Evolutionary conservation across 495 filamentous ascomycete species (phyloP), one percentile per base, ranked within the genome.

Genomic region (Talaromyces stipitatus): DNA sequence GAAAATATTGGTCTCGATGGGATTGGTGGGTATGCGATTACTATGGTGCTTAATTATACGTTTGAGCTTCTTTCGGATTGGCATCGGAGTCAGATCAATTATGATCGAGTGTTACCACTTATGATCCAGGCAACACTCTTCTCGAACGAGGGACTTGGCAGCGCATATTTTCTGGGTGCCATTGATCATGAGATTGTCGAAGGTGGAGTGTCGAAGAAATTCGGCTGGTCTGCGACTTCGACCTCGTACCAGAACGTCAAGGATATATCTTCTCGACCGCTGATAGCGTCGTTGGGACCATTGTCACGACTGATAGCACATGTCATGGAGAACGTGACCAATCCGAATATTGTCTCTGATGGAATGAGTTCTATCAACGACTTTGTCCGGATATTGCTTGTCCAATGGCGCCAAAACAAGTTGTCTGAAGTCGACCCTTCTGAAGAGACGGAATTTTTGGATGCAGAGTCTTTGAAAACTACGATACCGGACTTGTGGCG

Each of bases 321-420:
- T 68, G 78, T 86, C 11, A 73, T 92, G 43, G 85, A 89, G 63
- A 78, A 88, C 58, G 80, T 82, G 2, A 72, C 67, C 2, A 77
- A 91, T 60, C 67, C 84, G 0, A 69, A 71, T 54, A 68, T 85
- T 0, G 76, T 96, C 11, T 74, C 87, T 36, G 79, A 76, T 30
- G 77, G 84, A 23, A 75, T 94, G n/a, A 87, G 91, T 59, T 80
- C 88, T 56, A 65, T 97, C 24, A 72, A 83, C 5, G 76, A 73
- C 10, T 95, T 98, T 62, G 79, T 86, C 7, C 77, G 82, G 26
- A 85, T 78, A 3, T 64, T 98, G 22, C 74, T 85, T 51, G 77
- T 85, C n/a, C 85, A 90, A 64, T 98, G 94, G 94, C 81, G 85
- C 51, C 82, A 83, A 58, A 94, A 85, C 67, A 90, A 90, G 61